phyloP scores from a whole-genome alignment of 208 protist species.

The Trypanosoma brucei region DNA sequence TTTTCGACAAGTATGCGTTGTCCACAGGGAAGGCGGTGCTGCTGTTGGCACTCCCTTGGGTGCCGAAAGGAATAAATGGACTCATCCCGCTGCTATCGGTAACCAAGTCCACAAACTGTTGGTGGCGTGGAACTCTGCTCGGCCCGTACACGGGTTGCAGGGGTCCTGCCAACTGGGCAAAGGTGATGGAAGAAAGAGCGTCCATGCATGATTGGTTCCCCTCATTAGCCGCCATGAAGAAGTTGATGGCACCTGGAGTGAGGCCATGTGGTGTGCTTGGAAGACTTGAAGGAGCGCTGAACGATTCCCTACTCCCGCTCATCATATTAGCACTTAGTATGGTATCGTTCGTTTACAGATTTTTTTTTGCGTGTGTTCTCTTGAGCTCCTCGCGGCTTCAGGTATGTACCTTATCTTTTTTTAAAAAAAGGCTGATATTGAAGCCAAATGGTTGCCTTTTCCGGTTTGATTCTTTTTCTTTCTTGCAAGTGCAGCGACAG shows the following conservation, averaged over 20 bases:
- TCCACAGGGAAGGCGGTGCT: neutral
- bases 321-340: conserved; percentile 25
- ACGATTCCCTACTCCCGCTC: conserved; percentile 23
- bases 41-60: conserved; percentile 12
- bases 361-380: conserved; percentile 30
- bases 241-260: conserved; percentile 16
- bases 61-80: conserved; percentile 32
- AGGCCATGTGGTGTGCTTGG: conserved; percentile 1
- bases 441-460: too few species aligned
- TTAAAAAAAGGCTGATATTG: too few species aligned
- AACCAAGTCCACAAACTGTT: conserved; percentile 67
- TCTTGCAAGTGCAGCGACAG: too few species aligned
- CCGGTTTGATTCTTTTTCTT: too few species aligned
- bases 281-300: neutral
- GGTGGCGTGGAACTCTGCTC: conserved; percentile 16
- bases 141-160: conserved; percentile 28
- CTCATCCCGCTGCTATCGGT: conserved; percentile 45
- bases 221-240: conserved; percentile 12
- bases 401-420: too few species aligned
- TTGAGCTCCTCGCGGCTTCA: neutral
- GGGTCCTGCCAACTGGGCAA: neutral
- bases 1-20: neutral
- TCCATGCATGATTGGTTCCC: conserved; percentile 1
- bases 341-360: conserved; percentile 26
- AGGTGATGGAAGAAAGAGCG: neutral